phyloP scores from a whole-genome alignment of 768 basidiomycete genomes.

The Pisolithus tinctorius region DNA sequence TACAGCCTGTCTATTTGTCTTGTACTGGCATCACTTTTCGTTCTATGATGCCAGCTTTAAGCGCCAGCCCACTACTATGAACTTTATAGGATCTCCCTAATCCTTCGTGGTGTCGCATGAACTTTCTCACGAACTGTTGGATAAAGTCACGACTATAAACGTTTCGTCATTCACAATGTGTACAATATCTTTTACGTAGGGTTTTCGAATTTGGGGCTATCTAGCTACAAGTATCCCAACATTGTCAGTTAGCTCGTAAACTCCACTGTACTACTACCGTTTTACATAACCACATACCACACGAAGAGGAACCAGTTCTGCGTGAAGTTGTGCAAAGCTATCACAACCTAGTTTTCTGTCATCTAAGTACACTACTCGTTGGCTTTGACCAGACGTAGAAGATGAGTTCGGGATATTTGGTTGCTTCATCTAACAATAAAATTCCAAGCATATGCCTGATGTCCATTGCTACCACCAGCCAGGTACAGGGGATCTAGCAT shows the following conservation, averaged over 20 bases:
- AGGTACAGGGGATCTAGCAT: conserved; percentile 51
- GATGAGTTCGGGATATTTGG: conserved; percentile 37
- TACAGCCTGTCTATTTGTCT: conserved; percentile 10
- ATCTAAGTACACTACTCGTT: too few relatives aligned
- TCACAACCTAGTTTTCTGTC: too few relatives aligned
- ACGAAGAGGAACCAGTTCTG: too few relatives aligned
- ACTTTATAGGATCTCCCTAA: background rate
- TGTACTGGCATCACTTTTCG: conserved; percentile 9
- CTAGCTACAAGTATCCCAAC: background rate
- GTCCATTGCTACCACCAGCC: conserved; percentile 64
- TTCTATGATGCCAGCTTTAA: background rate
- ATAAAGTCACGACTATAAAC: background rate
- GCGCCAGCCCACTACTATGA: background rate
- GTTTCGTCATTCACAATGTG: background rate
- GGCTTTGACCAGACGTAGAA: conserved; percentile 36
- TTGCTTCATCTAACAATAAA: background rate
- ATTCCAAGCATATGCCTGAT: conserved; percentile 58
- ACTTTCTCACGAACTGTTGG: background rate
- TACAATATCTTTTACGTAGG: conserved; percentile 8
- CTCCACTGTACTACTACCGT: background rate
- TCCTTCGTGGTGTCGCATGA: conserved; percentile 2
- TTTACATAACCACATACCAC: background rate
- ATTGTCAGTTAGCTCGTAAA: background rate
- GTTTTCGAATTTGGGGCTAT: background rate
- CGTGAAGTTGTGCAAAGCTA: too few relatives aligned